phyloP scores from a whole-genome alignment of 805 yeast species.

The Maudiozyma pseudohumilis region DNA sequence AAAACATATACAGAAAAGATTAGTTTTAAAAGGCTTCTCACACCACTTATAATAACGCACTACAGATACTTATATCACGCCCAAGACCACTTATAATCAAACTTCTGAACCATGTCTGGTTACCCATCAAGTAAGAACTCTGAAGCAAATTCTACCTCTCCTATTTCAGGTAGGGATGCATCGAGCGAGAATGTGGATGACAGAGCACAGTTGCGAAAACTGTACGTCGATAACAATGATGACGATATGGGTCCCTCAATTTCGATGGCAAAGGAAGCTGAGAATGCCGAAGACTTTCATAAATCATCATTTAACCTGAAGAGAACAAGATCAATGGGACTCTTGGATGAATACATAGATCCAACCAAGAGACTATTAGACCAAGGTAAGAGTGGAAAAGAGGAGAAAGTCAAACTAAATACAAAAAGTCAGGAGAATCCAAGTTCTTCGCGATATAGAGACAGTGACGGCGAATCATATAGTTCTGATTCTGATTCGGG shows the following conservation, averaged over 20 bases:
- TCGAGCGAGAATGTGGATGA: no score
- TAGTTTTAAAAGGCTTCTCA: no score
- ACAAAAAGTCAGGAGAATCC: background rate
- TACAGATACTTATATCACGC: no score
- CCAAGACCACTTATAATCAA: no score
- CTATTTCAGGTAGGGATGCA: no score
- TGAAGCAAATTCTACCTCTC: no score
- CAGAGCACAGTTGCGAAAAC: background rate
- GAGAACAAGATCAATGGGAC: conserved; percentile 74
- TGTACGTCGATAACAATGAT: conserved; percentile 5
- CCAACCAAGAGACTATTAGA: conserved; percentile 34
- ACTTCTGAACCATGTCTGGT: no score
- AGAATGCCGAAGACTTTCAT: conserved; percentile 59
- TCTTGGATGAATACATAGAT: conserved; percentile 59
- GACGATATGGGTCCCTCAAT: conserved; percentile 32
- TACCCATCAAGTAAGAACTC: no score
- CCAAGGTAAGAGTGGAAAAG: conserved; percentile 7
- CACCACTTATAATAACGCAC: no score
- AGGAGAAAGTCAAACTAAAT: background rate
- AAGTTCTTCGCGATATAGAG: background rate
- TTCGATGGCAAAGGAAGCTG: conserved; percentile 54
- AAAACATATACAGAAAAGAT: no score
- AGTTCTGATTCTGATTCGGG: background rate
- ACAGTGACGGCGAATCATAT: background rate
- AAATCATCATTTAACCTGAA: conserved; percentile 64